A percentile compares a stretch with the other conserved stretches of the same genome.
Evolutionary conservation across 2,329 filamentous ascomycete genomes (phyloP).

Genomic region (Simplicillium sp.): DNA sequence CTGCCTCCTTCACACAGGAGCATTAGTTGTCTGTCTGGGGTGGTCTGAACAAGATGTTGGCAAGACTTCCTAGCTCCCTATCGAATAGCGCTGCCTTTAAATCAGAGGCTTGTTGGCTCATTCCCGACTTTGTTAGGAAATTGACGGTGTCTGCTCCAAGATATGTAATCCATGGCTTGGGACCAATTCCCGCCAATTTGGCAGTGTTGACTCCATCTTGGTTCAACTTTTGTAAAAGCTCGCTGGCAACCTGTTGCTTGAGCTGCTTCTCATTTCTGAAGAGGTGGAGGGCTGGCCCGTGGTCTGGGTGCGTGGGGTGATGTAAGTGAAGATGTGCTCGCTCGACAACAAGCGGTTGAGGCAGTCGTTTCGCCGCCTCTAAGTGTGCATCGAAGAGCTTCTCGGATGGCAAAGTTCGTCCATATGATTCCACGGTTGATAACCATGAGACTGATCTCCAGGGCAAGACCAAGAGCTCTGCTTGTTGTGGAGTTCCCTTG

Average conservation of each 20-base stretch:
- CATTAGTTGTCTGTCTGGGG: background rate
- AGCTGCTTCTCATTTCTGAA: conserved; percentile 25
- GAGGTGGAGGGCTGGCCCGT: conserved; percentile 35
- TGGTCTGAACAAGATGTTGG: background rate
- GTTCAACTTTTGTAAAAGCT: conserved; percentile 6
- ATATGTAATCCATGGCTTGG: conserved; percentile 25
- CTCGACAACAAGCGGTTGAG: conserved; percentile 28
- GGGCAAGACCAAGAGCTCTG: conserved; percentile 25
- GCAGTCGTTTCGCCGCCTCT: conserved; percentile 31
- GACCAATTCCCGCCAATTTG: conserved; percentile 19
- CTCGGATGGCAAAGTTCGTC: conserved; percentile 33
- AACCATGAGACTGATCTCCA: conserved; percentile 42
- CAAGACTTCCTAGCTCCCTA: conserved; percentile 3
- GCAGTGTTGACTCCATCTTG: conserved; percentile 16
- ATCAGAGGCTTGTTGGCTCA: conserved; percentile 25
- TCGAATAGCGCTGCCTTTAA: conserved; percentile 6
- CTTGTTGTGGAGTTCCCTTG: conserved; percentile 21
- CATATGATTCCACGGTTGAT: conserved; percentile 40
- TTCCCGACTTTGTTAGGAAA: conserved; percentile 30
- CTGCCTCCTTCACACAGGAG: too few species aligned
- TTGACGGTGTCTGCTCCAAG: conserved; percentile 38
- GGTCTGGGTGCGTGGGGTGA: conserved; percentile 41
- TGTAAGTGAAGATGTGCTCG: conserved; percentile 44
- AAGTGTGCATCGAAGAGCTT: conserved; percentile 43
- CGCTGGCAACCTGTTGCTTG: conserved; percentile 4